Conservation (phyloP, 805 yeast species). For the Teunomyces pallodes region DNA sequence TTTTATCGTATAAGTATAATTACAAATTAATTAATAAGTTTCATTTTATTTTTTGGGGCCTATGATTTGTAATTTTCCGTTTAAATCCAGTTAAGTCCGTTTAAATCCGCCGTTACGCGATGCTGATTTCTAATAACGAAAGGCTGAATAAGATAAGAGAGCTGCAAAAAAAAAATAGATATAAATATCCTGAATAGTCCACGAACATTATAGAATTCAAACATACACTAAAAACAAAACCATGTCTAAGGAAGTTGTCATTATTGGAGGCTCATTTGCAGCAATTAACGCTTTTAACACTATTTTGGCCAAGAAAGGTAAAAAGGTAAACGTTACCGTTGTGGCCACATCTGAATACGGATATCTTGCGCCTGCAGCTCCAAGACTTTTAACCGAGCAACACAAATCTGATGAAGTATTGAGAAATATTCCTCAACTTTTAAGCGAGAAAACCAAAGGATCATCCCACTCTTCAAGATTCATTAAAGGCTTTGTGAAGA, state of each 20-base stretch:
- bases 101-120: background rate
- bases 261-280: constrained; percentile 40
- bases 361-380: constrained; percentile 26
- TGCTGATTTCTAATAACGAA: background rate
- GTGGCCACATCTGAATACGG: constrained; percentile 24
- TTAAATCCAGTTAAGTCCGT: background rate
- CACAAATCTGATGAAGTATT: constrained; percentile 14
- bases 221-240: too few species aligned
- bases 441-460: constrained; percentile 15
- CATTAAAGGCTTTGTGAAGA: constrained; percentile 23
- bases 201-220: too few species aligned
- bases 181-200: background rate
- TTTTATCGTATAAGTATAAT: too few species aligned
- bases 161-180: background rate
- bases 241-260: constrained; percentile 17
- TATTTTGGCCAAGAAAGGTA: constrained; percentile 10
- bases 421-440: constrained; percentile 16
- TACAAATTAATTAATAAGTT: too few species aligned
- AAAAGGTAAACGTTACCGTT: constrained; percentile 16
- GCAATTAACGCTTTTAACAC: constrained; percentile 26
- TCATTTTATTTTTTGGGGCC: too few species aligned
- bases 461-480: constrained; percentile 12
- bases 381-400: constrained; percentile 32
- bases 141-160: background rate
- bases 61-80: too few species aligned